A percentile compares a stretch with the other conserved stretches of the same genome.
phyloP scores from a whole-genome alignment of 805 yeast genomes.

The Lachancea fermentati region DNA sequence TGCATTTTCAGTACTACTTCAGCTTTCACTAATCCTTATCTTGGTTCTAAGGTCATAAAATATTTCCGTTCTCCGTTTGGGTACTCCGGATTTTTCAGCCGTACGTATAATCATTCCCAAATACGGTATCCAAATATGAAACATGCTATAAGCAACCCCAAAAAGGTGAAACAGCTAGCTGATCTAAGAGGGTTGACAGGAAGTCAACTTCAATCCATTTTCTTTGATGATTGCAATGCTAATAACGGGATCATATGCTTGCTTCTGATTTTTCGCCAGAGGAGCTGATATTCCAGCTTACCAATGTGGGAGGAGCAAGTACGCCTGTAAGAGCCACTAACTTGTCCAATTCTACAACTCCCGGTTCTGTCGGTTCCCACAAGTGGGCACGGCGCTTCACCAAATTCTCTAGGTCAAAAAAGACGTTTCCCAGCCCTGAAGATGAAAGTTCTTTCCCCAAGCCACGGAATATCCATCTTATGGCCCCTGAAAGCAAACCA shows the following conservation, averaged over 20 bases:
- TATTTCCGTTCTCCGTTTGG: too few relatives aligned
- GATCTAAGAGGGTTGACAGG: too few relatives aligned
- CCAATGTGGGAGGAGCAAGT: conserved; percentile 9
- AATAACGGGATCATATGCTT: not conserved
- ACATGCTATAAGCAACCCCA: too few relatives aligned
- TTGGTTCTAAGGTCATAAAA: too few relatives aligned
- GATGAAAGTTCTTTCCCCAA: not conserved
- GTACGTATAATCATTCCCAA: too few relatives aligned
- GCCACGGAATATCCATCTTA: not conserved
- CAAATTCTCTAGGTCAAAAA: conserved; percentile 3
- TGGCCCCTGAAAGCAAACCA: not conserved
- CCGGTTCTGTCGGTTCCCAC: conserved; percentile 15
- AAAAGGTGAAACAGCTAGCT: too few relatives aligned
- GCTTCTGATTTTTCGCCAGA: conserved; percentile 3
- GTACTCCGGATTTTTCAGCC: too few relatives aligned
- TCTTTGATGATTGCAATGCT: not conserved
- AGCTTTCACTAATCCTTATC: too few relatives aligned
- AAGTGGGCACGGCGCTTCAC: conserved; percentile 16
- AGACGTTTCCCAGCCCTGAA: not conserved
- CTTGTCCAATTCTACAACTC: conserved; percentile 5
- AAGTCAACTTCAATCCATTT: too few relatives aligned
- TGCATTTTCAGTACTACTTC: too few relatives aligned
- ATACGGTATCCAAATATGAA: too few relatives aligned
- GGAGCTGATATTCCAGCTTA: conserved; percentile 9
- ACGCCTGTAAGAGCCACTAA: conserved; percentile 2